These are phyloP conservation scores for Ophiosphaerella narmari DNA, from an alignment of 2,329 filamentous ascomycete genomes.

Conservation along the genomic window DNA sequence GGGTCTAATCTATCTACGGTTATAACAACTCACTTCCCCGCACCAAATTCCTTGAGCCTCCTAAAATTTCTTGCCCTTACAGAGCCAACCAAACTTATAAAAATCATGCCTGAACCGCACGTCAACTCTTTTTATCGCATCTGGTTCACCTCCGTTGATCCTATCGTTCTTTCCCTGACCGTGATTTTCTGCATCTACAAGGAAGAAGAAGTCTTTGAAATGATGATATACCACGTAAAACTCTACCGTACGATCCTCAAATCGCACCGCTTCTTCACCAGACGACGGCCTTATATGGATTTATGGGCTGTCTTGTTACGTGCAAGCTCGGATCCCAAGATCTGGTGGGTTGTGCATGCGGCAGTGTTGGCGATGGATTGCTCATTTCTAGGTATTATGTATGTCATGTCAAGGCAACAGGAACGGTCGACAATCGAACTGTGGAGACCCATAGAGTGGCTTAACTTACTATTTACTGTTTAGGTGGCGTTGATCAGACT, in stretches of 20 bases:
- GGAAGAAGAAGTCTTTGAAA: slow-evolving; percentile 3
- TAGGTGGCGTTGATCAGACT: slow-evolving; percentile 9
- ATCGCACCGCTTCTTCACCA: slow-evolving; percentile 10
- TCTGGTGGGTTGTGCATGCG: slow-evolving; percentile 16
- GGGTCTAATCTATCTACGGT: too few relatives aligned
- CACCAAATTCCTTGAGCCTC: too few relatives aligned
- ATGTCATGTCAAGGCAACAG: slow-evolving; percentile 1
- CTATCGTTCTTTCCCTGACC: slow-evolving; percentile 11
- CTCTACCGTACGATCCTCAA: neutral
- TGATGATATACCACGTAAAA: neutral
- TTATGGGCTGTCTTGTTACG: slow-evolving; percentile 10
- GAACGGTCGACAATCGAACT: neutral
- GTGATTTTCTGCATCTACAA: slow-evolving; percentile 9
- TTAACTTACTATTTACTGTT: slow-evolving; percentile 11
- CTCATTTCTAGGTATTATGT: slow-evolving; percentile 4
- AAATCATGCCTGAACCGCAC: slow-evolving; percentile 9
- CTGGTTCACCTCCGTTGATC: slow-evolving; percentile 18
- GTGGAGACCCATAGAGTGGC: slow-evolving; percentile 7
- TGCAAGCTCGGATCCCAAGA: slow-evolving; percentile 6
- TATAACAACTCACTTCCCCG: too few relatives aligned
- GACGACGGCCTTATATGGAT: slow-evolving; percentile 7
- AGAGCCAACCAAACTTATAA: too few relatives aligned
- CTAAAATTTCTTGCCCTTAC: too few relatives aligned
- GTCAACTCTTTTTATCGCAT: slow-evolving; percentile 13
- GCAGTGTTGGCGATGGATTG: slow-evolving; percentile 10